Base-by-base conservation (phyloP, 2,329 filamentous ascomycete genomes). In the Tolypocladium capitatum region DNA sequence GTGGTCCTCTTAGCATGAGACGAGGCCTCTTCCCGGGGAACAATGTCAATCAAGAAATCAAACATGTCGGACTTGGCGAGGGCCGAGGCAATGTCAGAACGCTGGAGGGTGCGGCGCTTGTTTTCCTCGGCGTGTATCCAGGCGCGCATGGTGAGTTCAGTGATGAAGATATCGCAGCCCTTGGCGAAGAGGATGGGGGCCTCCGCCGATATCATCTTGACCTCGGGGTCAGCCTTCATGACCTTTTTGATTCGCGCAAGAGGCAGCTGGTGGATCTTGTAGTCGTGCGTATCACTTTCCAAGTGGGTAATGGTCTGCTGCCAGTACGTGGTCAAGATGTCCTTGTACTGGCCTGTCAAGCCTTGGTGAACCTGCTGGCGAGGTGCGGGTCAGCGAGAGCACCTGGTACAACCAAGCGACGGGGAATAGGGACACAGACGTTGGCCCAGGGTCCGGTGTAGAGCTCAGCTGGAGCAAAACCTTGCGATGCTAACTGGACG, bases 91-190 rank as follows among this genome's bases (percentile, higher is more conserved):
- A 98, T 98, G 61, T 98, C 92, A 49, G 88, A 95, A 45, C 92
- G 81, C 68, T 98, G 92, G 36, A 98, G 73, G 1, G 92, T 98
- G 40, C 92, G 83, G 30, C 92, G 81, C 74, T 98, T 98, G 72
- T 98, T 98, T 68, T 98, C 92, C 63, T 98, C 92, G 16, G 92
- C 92, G 60, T 98, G 92, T 54, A 98, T 98, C 92, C 92, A 98
- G 43, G 92, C 92, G 54, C 92, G 87, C 92, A 98, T 98, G 8
- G 92, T 98, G 51, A 98, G 75, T 68, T 98, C 92, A 1, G 90
- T 96, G 62, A 98, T 98, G 70, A 98, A 98, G 62, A 97, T 96
- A 63, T 98, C 92, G 67, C 92, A 97, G 34, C 91, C 92, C 68
- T 98, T 98, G 46, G 92, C 92, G 60, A 98, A 98, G 14, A 98